Percentiles rank a stretch among this genome's conserved stretches.
phyloP scores from a whole-genome alignment of 176 grass and related monocot genomes.

The Triticum monococcum region DNA sequence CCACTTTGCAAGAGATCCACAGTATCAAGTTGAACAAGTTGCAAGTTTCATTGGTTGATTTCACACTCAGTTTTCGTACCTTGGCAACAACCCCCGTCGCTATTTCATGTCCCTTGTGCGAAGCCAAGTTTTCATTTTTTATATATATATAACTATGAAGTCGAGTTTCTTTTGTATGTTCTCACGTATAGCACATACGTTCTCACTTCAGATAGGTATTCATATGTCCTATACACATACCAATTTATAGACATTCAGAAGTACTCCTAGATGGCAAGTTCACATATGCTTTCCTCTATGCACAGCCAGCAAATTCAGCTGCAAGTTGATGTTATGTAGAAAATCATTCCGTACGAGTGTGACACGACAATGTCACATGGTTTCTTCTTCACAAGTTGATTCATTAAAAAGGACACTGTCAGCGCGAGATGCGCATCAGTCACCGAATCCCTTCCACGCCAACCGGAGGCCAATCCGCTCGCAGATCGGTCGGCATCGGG shows the following conservation, averaged over 20 bases:
- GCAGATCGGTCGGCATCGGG: not conserved
- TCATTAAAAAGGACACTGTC: not conserved
- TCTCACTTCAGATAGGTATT: not conserved
- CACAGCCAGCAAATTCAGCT: not conserved
- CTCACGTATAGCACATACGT: not conserved
- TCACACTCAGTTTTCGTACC: slow-evolving; percentile 13
- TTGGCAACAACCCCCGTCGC: not conserved
- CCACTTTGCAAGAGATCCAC: not conserved
- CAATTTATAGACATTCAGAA: not conserved
- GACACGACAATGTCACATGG: not conserved
- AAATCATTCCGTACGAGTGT: too few relatives aligned
- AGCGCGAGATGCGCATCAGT: slow-evolving; percentile 15
- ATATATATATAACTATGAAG: not conserved
- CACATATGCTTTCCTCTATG: not conserved
- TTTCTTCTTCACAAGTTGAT: too few relatives aligned
- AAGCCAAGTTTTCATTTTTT: not conserved
- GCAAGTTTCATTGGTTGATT: not conserved
- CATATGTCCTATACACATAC: not conserved
- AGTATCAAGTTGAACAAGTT: not conserved
- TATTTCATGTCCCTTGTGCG: not conserved
- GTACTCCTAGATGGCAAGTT: not conserved
- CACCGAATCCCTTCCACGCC: not conserved
- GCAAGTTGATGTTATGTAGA: too few relatives aligned
- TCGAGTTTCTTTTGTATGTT: not conserved
- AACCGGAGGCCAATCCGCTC: not conserved